phyloP scores from a whole-genome alignment of 2,329 filamentous ascomycete species.

The Paradendryphiella salina region DNA sequence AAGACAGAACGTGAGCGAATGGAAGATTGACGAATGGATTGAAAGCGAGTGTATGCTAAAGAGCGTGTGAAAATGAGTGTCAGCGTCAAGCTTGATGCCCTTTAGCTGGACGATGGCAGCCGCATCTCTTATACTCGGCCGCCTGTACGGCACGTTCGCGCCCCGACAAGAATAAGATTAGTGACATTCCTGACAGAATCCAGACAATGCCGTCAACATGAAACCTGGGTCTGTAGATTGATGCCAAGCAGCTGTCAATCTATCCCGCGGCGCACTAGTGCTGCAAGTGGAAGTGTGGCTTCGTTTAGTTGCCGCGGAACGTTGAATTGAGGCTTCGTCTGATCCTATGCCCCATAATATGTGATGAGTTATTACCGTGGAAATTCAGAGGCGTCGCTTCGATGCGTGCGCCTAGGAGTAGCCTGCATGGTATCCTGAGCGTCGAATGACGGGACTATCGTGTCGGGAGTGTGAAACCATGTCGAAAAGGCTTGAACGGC shows the following conservation, averaged over 20 bases:
- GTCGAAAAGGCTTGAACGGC: conserved; percentile 16
- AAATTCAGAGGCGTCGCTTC: conserved; percentile 26
- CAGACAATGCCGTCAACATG: conserved; percentile 11
- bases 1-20: conserved; percentile 25
- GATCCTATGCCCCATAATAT: conserved; percentile 29
- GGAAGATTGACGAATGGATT: conserved; percentile 34
- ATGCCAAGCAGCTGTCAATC: conserved; percentile 35
- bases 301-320: conserved; percentile 28
- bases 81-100: conserved; percentile 40
- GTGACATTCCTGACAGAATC: conserved; percentile 15
- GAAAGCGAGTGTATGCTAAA: conserved; percentile 37
- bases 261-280: conserved; percentile 29
- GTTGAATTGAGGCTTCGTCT: conserved; percentile 21
- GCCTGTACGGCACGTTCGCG: conserved; percentile 19
- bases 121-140: conserved; percentile 32
- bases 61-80: conserved; percentile 39
- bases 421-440: conserved; percentile 12
- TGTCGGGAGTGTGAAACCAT: conserved; percentile 27
- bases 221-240: conserved; percentile 20
- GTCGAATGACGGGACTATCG: conserved; percentile 23
- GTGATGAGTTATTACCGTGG: conserved; percentile 21
- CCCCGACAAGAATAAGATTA: conserved; percentile 21
- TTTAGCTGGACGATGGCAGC: conserved; percentile 8
- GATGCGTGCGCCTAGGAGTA: conserved; percentile 24
- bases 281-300: conserved; percentile 15